These are phyloP conservation scores for Miscanthus sacchariflorus DNA, from an alignment of 202 grass and related monocot genomes.

Conservation along the genomic window DNA sequence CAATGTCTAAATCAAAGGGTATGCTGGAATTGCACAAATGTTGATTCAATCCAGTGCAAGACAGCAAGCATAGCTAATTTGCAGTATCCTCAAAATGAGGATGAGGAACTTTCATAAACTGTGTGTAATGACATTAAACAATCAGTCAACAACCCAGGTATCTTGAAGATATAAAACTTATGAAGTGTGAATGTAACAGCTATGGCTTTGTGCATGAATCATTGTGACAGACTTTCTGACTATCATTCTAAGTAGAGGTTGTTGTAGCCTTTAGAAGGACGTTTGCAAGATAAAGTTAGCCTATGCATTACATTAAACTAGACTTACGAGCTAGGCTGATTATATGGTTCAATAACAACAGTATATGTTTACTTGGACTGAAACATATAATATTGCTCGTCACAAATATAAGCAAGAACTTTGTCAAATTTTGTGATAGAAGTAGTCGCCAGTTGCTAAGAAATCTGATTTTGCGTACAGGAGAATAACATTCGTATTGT, in stretches of 20 bases:
- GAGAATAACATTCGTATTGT: background rate
- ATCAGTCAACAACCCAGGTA: background rate
- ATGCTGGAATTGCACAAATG: background rate
- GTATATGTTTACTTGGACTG: background rate
- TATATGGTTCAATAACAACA: background rate
- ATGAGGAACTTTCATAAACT: background rate
- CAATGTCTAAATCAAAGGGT: background rate
- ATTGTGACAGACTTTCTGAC: background rate
- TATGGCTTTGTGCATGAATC: background rate
- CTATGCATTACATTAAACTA: background rate
- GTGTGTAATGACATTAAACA: background rate
- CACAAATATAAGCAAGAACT: background rate
- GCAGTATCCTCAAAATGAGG: background rate
- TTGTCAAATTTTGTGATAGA: background rate
- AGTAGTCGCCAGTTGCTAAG: background rate
- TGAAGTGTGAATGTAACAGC: slow-evolving; percentile 1
- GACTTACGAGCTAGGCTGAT: background rate
- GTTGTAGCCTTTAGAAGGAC: background rate
- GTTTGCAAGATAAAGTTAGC: background rate
- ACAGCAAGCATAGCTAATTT: slow-evolving; percentile 19
- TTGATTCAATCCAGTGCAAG: background rate
- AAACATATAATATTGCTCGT: background rate
- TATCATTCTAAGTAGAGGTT: background rate
- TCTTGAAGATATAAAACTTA: slow-evolving; percentile 1
- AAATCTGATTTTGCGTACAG: background rate